Conservation (phyloP, 2,329 filamentous ascomycete species). For the Fusarium praegraminearum region DNA sequence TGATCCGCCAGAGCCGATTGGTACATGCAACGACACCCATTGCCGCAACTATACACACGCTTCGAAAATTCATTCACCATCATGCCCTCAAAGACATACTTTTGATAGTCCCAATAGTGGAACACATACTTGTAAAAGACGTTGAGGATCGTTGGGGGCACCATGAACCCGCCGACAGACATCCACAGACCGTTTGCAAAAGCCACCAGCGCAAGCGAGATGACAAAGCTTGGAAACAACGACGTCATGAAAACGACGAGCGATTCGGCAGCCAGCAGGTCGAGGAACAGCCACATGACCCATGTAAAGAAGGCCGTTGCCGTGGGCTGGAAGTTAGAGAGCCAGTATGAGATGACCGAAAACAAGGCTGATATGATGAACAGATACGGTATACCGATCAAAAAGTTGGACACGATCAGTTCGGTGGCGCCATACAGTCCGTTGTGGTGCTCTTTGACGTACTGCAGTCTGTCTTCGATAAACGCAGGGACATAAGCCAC, state of each 20-base stretch:
- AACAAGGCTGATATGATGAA: constrained; percentile 83
- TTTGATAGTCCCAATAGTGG: constrained; percentile 89
- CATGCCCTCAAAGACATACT: constrained; percentile 90
- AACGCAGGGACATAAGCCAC: constrained; percentile 88
- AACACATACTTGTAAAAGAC: constrained; percentile 89
- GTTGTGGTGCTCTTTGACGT: constrained; percentile 77
- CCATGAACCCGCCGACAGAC: constrained; percentile 85
- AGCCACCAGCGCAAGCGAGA: constrained; percentile 81
- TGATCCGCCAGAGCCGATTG: constrained; percentile 63
- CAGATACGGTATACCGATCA: constrained; percentile 84
- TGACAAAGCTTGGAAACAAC: constrained; percentile 82
- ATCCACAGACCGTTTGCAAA: constrained; percentile 94
- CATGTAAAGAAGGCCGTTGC: constrained; percentile 78
- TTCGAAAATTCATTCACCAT: constrained; percentile 87
- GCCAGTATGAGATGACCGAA: constrained; percentile 81
- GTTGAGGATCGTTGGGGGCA: constrained; percentile 78
- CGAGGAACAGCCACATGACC: constrained; percentile 87
- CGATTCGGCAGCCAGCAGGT: constrained; percentile 83
- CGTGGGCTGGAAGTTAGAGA: constrained; percentile 77
- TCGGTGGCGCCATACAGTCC: constrained; percentile 81
- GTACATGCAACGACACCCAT: constrained; percentile 77
- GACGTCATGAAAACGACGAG: constrained; percentile 82
- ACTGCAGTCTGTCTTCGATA: constrained; percentile 66
- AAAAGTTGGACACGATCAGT: constrained; percentile 82
- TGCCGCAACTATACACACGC: constrained; percentile 65